Conservation (phyloP, 192 early-diverging fungal species). For the Umbelopsis ramanniana region DNA sequence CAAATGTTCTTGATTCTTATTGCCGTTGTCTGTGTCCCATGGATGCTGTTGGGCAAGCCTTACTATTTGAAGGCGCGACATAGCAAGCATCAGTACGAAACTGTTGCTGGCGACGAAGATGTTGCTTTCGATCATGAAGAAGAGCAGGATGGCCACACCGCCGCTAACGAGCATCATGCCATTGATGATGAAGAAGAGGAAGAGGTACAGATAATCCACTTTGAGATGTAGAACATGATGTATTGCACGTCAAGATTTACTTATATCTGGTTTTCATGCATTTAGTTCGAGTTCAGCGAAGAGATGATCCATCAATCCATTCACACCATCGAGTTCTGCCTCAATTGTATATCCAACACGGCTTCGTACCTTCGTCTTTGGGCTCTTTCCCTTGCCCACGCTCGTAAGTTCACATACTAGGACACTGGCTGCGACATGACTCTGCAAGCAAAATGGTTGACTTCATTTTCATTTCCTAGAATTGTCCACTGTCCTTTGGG, state of each 20-base stretch:
- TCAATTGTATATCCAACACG: conserved; percentile 96
- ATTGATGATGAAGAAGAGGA: conserved; percentile 73
- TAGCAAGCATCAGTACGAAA: conserved; percentile 75
- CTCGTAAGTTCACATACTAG: conserved; percentile 81
- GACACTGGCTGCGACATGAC: too few relatives aligned
- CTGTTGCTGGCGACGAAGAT: conserved; percentile 48
- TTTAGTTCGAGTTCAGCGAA: conserved; percentile 94
- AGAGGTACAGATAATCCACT: conserved; percentile 38
- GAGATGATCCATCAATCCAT: conserved; percentile 97
- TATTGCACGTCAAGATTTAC: background rate
- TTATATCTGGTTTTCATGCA: conserved; percentile 20
- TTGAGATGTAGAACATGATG: background rate
- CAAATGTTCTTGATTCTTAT: conserved; percentile 82
- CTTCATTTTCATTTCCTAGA: conserved; percentile 50
- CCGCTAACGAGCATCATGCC: conserved; percentile 36
- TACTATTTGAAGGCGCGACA: conserved; percentile 84
- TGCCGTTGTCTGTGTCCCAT: conserved; percentile 91
- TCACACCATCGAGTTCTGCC: conserved; percentile 98
- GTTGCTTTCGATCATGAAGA: conserved; percentile 27
- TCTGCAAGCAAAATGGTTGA: background rate
- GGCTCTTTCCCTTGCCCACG: conserved; percentile 97
- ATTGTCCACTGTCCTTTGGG: conserved; percentile 96
- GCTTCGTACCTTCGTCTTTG: conserved; percentile 98
- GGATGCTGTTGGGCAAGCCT: conserved; percentile 97
- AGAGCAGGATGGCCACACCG: conserved; percentile 31